Percentiles rank a stretch among this genome's conserved stretches.
phyloP scores from a whole-genome alignment of 2,329 filamentous ascomycete species.

The Fusarium udum region DNA sequence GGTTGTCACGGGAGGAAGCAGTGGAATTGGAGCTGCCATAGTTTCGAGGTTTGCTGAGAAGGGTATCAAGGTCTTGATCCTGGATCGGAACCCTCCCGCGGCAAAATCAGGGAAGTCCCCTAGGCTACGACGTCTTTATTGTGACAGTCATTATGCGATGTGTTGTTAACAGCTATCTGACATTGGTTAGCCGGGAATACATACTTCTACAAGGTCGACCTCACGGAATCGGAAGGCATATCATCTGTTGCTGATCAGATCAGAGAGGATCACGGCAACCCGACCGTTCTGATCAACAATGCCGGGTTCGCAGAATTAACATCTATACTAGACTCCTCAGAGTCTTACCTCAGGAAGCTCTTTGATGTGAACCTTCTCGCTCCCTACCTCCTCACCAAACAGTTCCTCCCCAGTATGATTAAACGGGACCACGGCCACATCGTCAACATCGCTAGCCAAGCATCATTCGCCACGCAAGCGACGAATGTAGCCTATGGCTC shows the following conservation, averaged over 20 bases:
- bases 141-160: accelerated
- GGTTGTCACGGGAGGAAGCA: neutral
- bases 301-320: neutral
- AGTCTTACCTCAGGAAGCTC: neutral
- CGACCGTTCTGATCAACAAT: neutral
- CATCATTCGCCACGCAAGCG: conserved; percentile 65
- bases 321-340: neutral
- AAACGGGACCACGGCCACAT: conserved; percentile 71
- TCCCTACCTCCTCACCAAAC: conserved; percentile 68
- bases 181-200: neutral
- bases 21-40: neutral
- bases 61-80: neutral
- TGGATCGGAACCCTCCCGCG: neutral
- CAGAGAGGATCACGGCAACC: neutral
- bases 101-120: neutral
- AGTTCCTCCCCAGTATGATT: conserved; percentile 72
- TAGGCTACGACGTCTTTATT: neutral
- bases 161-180: neutral
- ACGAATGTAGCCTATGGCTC: conserved; percentile 71
- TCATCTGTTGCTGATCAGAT: neutral
- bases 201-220: neutral
- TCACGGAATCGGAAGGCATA: neutral
- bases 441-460: conserved; percentile 72
- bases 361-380: conserved; percentile 71
- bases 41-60: neutral